Evolutionary conservation across 2,329 filamentous ascomycete species (phyloP).

Genomic region (Fusarium graminum): DNA sequence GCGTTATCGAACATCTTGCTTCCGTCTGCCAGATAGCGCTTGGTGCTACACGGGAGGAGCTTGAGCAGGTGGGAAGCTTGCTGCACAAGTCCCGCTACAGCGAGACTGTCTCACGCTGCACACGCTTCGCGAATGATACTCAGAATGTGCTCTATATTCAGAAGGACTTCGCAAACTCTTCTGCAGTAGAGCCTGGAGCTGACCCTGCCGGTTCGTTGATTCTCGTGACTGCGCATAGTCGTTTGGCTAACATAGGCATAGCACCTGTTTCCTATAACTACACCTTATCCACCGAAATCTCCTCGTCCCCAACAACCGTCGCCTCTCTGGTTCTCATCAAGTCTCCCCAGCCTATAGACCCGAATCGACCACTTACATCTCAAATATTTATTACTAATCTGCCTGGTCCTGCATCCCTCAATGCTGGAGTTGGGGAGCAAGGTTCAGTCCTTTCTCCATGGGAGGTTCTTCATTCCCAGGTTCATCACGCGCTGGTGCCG

Average conservation of each 20-base stretch:
- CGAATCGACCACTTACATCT: constrained; percentile 81
- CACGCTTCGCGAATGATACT: constrained; percentile 88
- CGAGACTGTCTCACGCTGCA: constrained; percentile 89
- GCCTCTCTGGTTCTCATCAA: constrained; percentile 92
- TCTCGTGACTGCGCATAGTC: neutral
- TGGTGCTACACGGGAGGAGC: constrained; percentile 80
- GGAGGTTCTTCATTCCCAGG: constrained; percentile 90
- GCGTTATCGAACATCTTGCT: constrained; percentile 78
- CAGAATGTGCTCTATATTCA: constrained; percentile 92
- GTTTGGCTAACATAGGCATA: constrained; percentile 46
- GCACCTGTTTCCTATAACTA: constrained; percentile 75
- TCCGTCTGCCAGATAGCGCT: constrained; percentile 79
- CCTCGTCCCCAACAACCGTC: constrained; percentile 81
- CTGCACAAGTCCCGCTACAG: constrained; percentile 77
- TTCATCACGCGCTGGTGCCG: constrained; percentile 91
- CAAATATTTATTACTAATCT: constrained; percentile 96
- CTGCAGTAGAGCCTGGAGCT: constrained; percentile 64
- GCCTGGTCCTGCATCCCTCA: constrained; percentile 81
- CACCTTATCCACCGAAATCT: constrained; percentile 84
- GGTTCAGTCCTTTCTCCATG: constrained; percentile 83
- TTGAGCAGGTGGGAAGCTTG: constrained; percentile 85
- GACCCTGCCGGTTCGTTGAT: constrained; percentile 59
- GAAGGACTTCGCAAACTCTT: constrained; percentile 76
- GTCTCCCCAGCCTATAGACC: constrained; percentile 87
- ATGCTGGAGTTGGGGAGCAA: constrained; percentile 75